These are phyloP conservation scores for Neonectria neomacrospora DNA, from an alignment of 2,329 filamentous ascomycete genomes.

Conservation along the genomic window DNA sequence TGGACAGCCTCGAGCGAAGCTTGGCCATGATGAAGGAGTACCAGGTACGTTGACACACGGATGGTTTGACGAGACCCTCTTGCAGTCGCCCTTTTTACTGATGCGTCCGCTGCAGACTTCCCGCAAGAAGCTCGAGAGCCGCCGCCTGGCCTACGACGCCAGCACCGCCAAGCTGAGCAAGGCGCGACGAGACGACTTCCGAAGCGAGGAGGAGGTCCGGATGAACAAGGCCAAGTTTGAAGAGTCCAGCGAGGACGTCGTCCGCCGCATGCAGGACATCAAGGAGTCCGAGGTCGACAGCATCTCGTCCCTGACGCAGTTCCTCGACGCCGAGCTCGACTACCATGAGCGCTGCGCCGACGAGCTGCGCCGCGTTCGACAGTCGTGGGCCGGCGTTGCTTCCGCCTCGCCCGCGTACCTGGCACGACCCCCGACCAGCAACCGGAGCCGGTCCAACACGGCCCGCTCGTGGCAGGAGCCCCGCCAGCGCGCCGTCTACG, in stretches of 20 bases:
- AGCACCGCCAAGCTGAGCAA: constrained; percentile 92
- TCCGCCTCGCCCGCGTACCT: constrained; percentile 38
- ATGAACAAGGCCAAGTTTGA: constrained; percentile 95
- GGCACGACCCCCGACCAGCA: constrained; percentile 25
- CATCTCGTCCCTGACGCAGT: constrained; percentile 79
- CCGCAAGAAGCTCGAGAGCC: constrained; percentile 92
- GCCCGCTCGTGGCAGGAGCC: constrained; percentile 58
- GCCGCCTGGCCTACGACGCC: constrained; percentile 90
- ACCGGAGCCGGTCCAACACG: constrained; percentile 60
- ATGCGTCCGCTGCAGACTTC: constrained; percentile 63
- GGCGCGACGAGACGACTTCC: constrained; percentile 91
- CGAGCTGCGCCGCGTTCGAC: constrained; percentile 71
- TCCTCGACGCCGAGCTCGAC: constrained; percentile 88
- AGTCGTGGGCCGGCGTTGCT: constrained; percentile 54
- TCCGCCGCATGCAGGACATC: constrained; percentile 94
- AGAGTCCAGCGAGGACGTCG: constrained; percentile 91
- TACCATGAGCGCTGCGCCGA: constrained; percentile 93
- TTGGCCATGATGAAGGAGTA: constrained; percentile 98
- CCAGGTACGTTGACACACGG: constrained; percentile 69
- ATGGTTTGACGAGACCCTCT: too few relatives aligned
- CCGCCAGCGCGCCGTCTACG: constrained; percentile 47
- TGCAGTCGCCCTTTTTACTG: constrained; percentile 9
- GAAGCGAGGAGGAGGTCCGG: constrained; percentile 91
- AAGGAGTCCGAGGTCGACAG: constrained; percentile 90
- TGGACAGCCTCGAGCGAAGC: constrained; percentile 90